Conservation (phyloP, 306 rosid species). For the Cucurbita argyrosperma region DNA sequence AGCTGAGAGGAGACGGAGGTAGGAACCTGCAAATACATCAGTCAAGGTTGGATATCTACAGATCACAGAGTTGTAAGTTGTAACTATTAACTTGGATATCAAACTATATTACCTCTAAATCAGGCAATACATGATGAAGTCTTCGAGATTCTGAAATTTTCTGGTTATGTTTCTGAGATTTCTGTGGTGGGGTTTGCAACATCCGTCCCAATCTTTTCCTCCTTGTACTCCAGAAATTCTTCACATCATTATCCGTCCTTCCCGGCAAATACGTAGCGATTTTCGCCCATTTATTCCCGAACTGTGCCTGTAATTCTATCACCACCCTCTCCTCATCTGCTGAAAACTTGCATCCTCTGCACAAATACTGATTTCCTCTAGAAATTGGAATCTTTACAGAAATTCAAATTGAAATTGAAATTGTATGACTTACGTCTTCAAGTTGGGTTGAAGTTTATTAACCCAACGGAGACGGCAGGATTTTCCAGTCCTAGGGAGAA, state of each 20-base stretch:
- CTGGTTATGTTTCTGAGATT: constrained; percentile 23
- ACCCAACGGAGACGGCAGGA: constrained; percentile 99
- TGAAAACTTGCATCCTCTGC: constrained; percentile 69
- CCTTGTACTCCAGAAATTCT: constrained; percentile 96
- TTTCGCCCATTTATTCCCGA: constrained; percentile 92
- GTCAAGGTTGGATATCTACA: background rate
- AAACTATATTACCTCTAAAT: background rate
- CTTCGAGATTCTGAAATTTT: background rate
- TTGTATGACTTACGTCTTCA: constrained; percentile 40
- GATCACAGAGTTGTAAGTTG: background rate
- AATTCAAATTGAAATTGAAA: background rate
- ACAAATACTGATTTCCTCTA: background rate
- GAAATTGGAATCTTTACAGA: background rate
- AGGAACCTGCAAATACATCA: constrained; percentile 24
- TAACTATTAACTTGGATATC: background rate
- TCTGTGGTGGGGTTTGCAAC: constrained; percentile 43
- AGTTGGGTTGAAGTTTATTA: constrained; percentile 79
- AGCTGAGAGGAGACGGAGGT: constrained; percentile 15
- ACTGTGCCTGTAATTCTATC: constrained; percentile 66
- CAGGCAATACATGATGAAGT: background rate
- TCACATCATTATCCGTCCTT: constrained; percentile 84
- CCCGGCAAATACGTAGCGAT: constrained; percentile 67
- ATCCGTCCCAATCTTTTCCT: constrained; percentile 70
- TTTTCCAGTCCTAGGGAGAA: constrained; percentile 74
- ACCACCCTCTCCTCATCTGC: constrained; percentile 77